Percentiles rank a stretch among this genome's conserved stretches.
Evolutionary conservation across 371 early-diverging fungal genomes (phyloP).

Genomic region (Haplosporangium sp.): DNA sequence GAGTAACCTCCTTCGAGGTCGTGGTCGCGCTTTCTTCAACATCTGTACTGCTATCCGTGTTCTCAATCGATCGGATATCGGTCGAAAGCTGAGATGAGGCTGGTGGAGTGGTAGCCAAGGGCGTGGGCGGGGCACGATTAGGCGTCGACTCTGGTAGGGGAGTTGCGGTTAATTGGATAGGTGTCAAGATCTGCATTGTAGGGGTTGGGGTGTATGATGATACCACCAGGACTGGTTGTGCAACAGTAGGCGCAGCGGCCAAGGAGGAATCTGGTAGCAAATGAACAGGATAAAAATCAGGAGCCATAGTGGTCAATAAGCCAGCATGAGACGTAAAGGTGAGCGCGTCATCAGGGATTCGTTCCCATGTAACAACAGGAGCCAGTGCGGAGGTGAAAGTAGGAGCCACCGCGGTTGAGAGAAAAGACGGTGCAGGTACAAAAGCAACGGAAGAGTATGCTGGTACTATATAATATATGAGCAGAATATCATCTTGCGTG

Average conservation of each 20-base stretch:
- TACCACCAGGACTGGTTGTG: neutral
- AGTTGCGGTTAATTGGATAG: too few relatives aligned
- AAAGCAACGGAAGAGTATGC: neutral
- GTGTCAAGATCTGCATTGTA: too few relatives aligned
- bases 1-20: conserved; percentile 18
- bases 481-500: too few relatives aligned
- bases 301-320: conserved; percentile 23
- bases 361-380: conserved; percentile 7
- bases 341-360: conserved; percentile 20
- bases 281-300: conserved; percentile 27
- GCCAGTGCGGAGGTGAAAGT: neutral
- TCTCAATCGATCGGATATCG: neutral
- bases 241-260: neutral
- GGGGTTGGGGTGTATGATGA: neutral
- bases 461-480: neutral
- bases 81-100: neutral
- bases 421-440: neutral
- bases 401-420: neutral
- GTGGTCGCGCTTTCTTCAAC: neutral
- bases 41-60: neutral
- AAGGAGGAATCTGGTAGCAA: conserved; percentile 1
- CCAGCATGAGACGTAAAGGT: conserved; percentile 49
- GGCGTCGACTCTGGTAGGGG: too few relatives aligned
- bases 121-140: too few relatives aligned
- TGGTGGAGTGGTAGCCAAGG: too few relatives aligned